A percentile compares a stretch with the other conserved stretches of the same genome.
Conservation (phyloP, 2,329 filamentous ascomycete genomes). For the Alternaria infectoria region DNA sequence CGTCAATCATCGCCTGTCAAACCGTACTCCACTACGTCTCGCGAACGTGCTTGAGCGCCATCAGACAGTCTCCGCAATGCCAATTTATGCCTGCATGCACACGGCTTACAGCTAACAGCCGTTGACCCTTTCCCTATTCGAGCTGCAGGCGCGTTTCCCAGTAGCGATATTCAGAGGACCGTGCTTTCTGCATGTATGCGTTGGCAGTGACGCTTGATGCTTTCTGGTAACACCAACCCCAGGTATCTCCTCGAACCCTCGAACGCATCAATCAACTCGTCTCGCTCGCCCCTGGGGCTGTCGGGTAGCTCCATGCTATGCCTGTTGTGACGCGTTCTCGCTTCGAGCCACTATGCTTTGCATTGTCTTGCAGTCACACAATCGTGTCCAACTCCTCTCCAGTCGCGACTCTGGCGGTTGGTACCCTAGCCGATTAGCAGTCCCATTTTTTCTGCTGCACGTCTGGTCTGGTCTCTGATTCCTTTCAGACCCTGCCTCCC, state of each 20-base stretch:
- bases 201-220: slow-evolving; percentile 25
- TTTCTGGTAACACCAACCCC: slow-evolving; percentile 46
- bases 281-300: slow-evolving; percentile 26
- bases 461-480: slow-evolving; percentile 33
- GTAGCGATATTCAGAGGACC: slow-evolving; percentile 43
- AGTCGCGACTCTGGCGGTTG: slow-evolving; percentile 47
- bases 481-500: slow-evolving; percentile 25
- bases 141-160: slow-evolving; percentile 37
- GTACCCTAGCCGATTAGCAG: slow-evolving; percentile 31
- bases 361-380: slow-evolving; percentile 40
- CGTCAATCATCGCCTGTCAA: slow-evolving; percentile 31
- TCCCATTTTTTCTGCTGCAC: slow-evolving; percentile 35
- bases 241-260: slow-evolving; percentile 41
- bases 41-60: slow-evolving; percentile 32
- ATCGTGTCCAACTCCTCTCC: slow-evolving; percentile 45
- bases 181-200: slow-evolving; percentile 46
- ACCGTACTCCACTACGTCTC: slow-evolving; percentile 17
- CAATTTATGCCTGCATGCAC: slow-evolving; percentile 42
- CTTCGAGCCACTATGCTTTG: slow-evolving; percentile 44
- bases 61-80: slow-evolving; percentile 37
- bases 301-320: slow-evolving; percentile 42
- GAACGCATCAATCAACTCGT: slow-evolving; percentile 45
- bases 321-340: slow-evolving; percentile 41
- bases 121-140: slow-evolving; percentile 44
- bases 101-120: slow-evolving; percentile 43